A percentile compares a stretch with the other conserved stretches of the same genome.
These are phyloP conservation scores for Elsinoe australis DNA, from an alignment of 2,329 filamentous ascomycete genomes.

Conservation along the genomic window DNA sequence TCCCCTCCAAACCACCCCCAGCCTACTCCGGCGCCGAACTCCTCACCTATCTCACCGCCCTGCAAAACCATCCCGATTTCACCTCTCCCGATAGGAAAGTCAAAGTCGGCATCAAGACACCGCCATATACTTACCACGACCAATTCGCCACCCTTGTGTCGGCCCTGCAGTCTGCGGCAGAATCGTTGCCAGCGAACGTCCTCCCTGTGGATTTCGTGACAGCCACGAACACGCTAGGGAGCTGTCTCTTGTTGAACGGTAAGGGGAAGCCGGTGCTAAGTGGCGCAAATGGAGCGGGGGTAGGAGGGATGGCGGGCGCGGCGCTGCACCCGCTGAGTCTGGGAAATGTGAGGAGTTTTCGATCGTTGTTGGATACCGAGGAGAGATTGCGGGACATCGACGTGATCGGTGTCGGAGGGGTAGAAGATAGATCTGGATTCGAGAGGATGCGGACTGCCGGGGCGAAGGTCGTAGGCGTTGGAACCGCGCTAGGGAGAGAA, in stretches of 20 bases:
- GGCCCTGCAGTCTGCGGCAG: conserved; percentile 39
- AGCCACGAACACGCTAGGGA: conserved; percentile 66
- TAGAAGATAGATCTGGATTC: conserved; percentile 56
- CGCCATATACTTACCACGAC: conserved; percentile 63
- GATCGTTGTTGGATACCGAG: conserved; percentile 49
- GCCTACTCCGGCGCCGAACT: conserved; percentile 55
- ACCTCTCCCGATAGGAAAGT: conserved; percentile 26
- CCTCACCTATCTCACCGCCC: conserved; percentile 46
- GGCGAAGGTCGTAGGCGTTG: conserved; percentile 59
- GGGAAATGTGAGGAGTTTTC: conserved; percentile 66
- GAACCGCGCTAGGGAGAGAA: conserved; percentile 58
- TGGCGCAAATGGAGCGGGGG: conserved; percentile 48
- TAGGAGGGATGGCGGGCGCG: conserved; percentile 66
- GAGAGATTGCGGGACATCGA: conserved; percentile 46
- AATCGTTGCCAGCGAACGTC: conserved; percentile 19
- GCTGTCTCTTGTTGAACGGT: conserved; percentile 50
- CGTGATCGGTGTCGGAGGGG: conserved; percentile 67
- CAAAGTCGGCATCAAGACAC: conserved; percentile 61
- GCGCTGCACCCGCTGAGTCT: conserved; percentile 65
- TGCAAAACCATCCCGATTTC: conserved; percentile 33
- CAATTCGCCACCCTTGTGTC: conserved; percentile 54
- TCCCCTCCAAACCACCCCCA: conserved; percentile 58
- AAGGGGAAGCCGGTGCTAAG: conserved; percentile 35
- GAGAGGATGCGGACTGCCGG: conserved; percentile 59
- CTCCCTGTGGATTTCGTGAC: conserved; percentile 60